phyloP scores from a whole-genome alignment of 352 stramenopile species.

The Phytophthora cactorum region DNA sequence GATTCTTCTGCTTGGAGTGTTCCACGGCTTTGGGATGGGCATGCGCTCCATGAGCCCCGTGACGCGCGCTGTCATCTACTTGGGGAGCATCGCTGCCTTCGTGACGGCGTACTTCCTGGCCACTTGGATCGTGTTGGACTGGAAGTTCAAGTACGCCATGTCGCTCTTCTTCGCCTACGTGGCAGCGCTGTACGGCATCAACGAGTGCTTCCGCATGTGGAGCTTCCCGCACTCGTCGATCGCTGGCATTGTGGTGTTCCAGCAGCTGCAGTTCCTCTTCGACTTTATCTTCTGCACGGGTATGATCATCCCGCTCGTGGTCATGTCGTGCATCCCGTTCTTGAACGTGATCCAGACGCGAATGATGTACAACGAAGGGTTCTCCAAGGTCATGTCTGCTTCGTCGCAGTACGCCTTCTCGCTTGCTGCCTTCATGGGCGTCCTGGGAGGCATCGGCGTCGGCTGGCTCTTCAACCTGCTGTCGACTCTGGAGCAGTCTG shows the following conservation, averaged over 20 bases:
- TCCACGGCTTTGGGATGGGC: slow-evolving; percentile 48
- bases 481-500: slow-evolving; percentile 65
- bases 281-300: slow-evolving; percentile 76
- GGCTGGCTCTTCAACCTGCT: slow-evolving; percentile 77
- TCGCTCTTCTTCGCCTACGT: slow-evolving; percentile 73
- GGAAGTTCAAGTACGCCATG: slow-evolving; percentile 47
- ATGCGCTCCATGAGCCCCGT: slow-evolving; percentile 52
- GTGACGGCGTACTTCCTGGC: slow-evolving; percentile 59
- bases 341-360: slow-evolving; percentile 83
- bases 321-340: slow-evolving; percentile 79
- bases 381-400: slow-evolving; percentile 81
- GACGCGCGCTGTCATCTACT: slow-evolving; percentile 56
- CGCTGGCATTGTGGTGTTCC: slow-evolving; percentile 55
- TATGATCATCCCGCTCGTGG: slow-evolving; percentile 69
- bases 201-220: slow-evolving; percentile 78
- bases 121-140: slow-evolving; percentile 47
- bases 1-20: slow-evolving; percentile 53
- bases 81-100: slow-evolving; percentile 34
- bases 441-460: slow-evolving; percentile 62
- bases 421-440: slow-evolving; percentile 67
- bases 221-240: slow-evolving; percentile 70
- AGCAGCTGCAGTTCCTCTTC: slow-evolving; percentile 82
- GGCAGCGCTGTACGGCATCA: slow-evolving; percentile 71
- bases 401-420: slow-evolving; percentile 84
- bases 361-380: slow-evolving; percentile 90